Base-by-base conservation (phyloP, 306 rosid species). In the Sesbania bispinosa region DNA sequence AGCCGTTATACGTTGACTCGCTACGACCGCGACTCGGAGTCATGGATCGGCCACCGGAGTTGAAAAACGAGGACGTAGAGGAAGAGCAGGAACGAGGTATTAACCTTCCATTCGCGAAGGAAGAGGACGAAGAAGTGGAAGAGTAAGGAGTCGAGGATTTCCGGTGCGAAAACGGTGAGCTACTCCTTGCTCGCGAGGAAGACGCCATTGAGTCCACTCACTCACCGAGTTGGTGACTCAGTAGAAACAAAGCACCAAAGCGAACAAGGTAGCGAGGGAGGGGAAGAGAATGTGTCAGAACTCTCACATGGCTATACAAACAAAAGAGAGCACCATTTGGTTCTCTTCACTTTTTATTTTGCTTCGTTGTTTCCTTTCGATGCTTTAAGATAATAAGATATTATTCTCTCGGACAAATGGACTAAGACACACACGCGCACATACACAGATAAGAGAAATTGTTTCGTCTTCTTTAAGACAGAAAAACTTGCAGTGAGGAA, bases 131-230 rank as follows among this genome's bases (percentile, higher is more conserved):
- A 4, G 96, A 88, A 30, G 89, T 84, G 7, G 97, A 92, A 0
- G 92, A 89, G 79, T 82, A 92, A 14, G 97, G 96, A 38, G 93
- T 84, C 9, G 88, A 80, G 0, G 96, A 82, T 67, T 95, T 95
- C 16, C 99, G 88, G 69, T 89, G 35, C 36, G 97, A 89, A 76
- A 92, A 95, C 35, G 97, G 99, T 10, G 99, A 95, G 81, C 97
- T 89, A 77, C 97, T 92, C 77, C 96, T 69, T 60, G 93, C 96
- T 60, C 96, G 84, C 0, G 99, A 95, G 18, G 99, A 92, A 38
- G 96, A 91, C 5, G 97, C 97, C 99, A 95, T 89, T 50, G 71
- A 77, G 77, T 75, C 71, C 69, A 68, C 74, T 82, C 86, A 81
- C 71, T 81, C 86, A 79, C 62, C 74, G 81, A 81, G 79, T 16